Evolutionary conservation across 2,329 filamentous ascomycete species (phyloP).

Genomic region (Ophiostoma tasmaniense): DNA sequence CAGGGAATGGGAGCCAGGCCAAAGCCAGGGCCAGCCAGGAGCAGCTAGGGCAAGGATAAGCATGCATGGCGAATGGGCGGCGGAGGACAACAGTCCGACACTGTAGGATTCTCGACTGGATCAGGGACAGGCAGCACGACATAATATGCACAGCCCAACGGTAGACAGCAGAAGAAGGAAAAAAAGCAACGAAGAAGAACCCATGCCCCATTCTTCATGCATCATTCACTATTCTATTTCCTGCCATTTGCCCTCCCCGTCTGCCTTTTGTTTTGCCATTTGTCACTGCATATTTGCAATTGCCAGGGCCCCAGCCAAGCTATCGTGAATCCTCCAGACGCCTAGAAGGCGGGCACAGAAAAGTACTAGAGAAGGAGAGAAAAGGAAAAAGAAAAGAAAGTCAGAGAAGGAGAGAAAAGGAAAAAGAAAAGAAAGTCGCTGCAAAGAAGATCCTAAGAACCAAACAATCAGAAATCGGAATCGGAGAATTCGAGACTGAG

Average conservation of each 20-base stretch:
- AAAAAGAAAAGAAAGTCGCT: not conserved
- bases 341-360: not conserved
- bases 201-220: not conserved
- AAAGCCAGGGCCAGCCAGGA: not conserved
- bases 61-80: not conserved
- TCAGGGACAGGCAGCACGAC: not conserved
- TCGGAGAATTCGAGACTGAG: not conserved
- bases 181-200: not conserved
- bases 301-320: not conserved
- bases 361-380: not conserved
- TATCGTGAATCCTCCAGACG: slow-evolving; percentile 3
- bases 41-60: not conserved
- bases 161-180: not conserved
- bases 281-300: not conserved
- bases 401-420: not conserved
- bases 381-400: not conserved
- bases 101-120: not conserved
- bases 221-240: not conserved
- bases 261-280: not conserved
- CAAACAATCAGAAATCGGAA: not conserved
- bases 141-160: not conserved
- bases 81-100: not conserved
- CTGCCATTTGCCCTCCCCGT: not conserved
- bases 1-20: not conserved
- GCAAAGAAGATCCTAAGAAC: not conserved